Base-by-base conservation (phyloP, 2,329 filamentous ascomycete species). In the Thelonectria olida region DNA sequence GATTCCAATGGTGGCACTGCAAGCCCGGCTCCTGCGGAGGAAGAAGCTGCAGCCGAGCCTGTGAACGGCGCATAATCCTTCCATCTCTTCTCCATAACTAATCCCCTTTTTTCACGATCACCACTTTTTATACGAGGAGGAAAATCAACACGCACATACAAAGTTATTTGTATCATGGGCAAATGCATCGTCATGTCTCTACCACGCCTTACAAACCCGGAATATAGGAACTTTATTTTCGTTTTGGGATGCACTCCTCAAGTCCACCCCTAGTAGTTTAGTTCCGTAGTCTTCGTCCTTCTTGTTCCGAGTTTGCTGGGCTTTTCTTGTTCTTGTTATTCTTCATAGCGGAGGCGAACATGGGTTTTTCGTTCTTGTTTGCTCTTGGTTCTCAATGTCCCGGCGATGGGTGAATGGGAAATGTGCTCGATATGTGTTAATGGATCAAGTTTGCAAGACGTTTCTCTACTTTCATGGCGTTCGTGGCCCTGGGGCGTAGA, bases 331-430 rank as follows among this genome's bases (percentile, higher is more conserved):
- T 68, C 63, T 65, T 63, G 54, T 42, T 68, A 49, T 44, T 64
- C 60, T 69, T 71, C 71, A 75, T 76, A 75, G 74, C 72, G 72
- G 71, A 74, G 72, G 73, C 71, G 73, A 75, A 75, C 39, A 38
- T 67, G 65, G 73, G 71, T 53, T 61, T 64, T 63, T 48, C 57
- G 49, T 66, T 59, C 13, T 25, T 45, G 58, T 62, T 50, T 28
- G 28, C 10, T 17, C 20, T 19, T 20, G 23, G 23, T 8, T 58
- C 27, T 56, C 8, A 38, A 65, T 58, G 23, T 51, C 54, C 31
- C 51, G 53, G 60, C 61, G 48, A 34, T 53, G 45, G 48, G 36
- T 61, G 58, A 61, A 57, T 52, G 54, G 58, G 54, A 52, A 27
- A 53, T 52, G 39, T 52, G 50, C 41, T 50, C 22, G 50, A 54